Conservation (phyloP, 2,329 filamentous ascomycete genomes). For the Elsinoe batatas region DNA sequence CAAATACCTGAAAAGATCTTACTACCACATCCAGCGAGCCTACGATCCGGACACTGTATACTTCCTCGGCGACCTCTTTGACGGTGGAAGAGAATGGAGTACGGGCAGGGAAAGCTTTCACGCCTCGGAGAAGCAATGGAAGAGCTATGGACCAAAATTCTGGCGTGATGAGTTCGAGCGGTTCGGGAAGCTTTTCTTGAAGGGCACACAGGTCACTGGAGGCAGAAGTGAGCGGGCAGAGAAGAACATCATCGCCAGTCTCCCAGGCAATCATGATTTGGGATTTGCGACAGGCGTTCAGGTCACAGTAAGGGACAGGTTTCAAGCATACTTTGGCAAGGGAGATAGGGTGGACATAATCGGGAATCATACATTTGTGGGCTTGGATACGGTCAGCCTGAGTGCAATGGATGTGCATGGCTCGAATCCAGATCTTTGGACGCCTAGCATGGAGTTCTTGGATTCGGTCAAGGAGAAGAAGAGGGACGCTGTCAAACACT, state of each 20-base stretch:
- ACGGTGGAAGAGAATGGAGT: slow-evolving; percentile 91
- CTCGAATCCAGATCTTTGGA: slow-evolving; percentile 57
- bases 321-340: slow-evolving; percentile 80
- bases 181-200: slow-evolving; percentile 77
- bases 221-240: slow-evolving; percentile 62
- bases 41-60: slow-evolving; percentile 79
- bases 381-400: slow-evolving; percentile 77
- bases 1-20: slow-evolving; percentile 77
- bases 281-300: slow-evolving; percentile 85
- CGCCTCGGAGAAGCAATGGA: slow-evolving; percentile 57
- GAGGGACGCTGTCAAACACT: slow-evolving; percentile 56
- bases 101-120: slow-evolving; percentile 44
- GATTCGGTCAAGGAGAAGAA: slow-evolving; percentile 55
- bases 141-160: slow-evolving; percentile 66
- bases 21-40: slow-evolving; percentile 62
- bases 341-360: slow-evolving; percentile 85
- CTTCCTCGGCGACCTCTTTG: slow-evolving; percentile 90
- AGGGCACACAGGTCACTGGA: slow-evolving; percentile 30
- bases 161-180: slow-evolving; percentile 82
- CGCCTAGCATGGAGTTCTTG: slow-evolving; percentile 67
- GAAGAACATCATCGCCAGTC: slow-evolving; percentile 67
- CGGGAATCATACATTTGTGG: slow-evolving; percentile 92
- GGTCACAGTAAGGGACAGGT: slow-evolving; percentile 67
- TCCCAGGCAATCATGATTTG: slow-evolving; percentile 92
- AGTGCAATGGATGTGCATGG: slow-evolving; percentile 59